Conservation (phyloP, 306 rosid species). For the Urtica urens region DNA sequence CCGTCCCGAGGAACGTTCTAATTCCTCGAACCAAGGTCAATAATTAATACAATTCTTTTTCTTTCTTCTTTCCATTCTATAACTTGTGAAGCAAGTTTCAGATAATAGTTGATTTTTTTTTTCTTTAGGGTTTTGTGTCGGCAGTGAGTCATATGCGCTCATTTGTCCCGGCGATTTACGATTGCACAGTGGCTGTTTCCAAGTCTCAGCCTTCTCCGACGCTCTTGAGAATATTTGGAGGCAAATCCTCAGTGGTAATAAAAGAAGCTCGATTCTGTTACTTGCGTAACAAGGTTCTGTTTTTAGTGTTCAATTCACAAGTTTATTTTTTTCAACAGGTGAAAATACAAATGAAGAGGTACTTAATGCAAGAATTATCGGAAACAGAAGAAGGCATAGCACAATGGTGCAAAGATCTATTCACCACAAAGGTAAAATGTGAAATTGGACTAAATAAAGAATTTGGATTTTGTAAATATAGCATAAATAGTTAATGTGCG, state of each 20-base stretch:
- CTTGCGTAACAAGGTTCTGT: background rate
- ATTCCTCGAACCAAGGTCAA: slow-evolving; percentile 87
- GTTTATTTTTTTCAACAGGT: slow-evolving; percentile 27
- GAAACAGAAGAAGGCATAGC: slow-evolving; percentile 58
- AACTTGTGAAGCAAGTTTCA: background rate
- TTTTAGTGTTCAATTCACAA: background rate
- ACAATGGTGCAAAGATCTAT: slow-evolving; percentile 77
- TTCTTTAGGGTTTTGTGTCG: slow-evolving; percentile 70
- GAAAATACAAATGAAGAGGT: slow-evolving; percentile 64
- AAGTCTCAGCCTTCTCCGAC: slow-evolving; percentile 54
- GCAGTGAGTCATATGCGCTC: slow-evolving; percentile 41
- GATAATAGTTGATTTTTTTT: background rate
- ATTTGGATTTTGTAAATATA: no score
- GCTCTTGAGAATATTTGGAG: slow-evolving; percentile 46
- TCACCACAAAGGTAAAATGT: slow-evolving; percentile 65
- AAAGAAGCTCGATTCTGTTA: background rate
- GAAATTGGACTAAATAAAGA: no score
- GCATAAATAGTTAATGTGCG: no score
- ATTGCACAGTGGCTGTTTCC: slow-evolving; percentile 63
- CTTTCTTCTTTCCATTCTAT: background rate
- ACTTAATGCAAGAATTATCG: slow-evolving; percentile 59
- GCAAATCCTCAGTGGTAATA: slow-evolving; percentile 55
- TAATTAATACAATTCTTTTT: no score
- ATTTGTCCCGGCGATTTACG: slow-evolving; percentile 66
- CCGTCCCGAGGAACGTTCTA: slow-evolving; percentile 66